phyloP scores from a whole-genome alignment of 1,284 basidiomycete genomes.

The Coniferiporia weirii region DNA sequence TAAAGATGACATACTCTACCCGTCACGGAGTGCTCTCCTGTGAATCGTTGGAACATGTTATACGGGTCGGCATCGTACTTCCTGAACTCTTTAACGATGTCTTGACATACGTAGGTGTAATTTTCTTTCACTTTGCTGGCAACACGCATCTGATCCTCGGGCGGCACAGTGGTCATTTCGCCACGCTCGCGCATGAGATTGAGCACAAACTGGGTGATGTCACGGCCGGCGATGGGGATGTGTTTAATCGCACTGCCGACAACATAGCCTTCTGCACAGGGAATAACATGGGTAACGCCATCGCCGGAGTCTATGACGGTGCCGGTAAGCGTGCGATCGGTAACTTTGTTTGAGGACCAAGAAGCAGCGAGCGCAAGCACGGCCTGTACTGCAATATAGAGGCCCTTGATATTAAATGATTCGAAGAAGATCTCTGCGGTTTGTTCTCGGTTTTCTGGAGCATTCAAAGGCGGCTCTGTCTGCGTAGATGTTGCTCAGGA shows the following conservation, averaged over 20 bases:
- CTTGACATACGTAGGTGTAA: conserved; percentile 98
- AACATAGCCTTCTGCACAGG: conserved; percentile 97
- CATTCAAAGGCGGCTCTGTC: conserved; percentile 98
- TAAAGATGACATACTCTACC: conserved; percentile 62
- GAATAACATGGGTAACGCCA: conserved; percentile 97
- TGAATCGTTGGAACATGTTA: conserved; percentile 93
- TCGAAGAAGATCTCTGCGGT: conserved; percentile 99
- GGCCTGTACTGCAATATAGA: conserved; percentile 98
- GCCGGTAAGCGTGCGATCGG: conserved; percentile 91
- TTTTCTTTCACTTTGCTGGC: conserved; percentile 98
- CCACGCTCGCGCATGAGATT: conserved; percentile 95
- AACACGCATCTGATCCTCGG: conserved; percentile 93
- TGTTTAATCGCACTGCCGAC: conserved; percentile 99
- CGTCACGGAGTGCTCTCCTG: conserved; percentile 91
- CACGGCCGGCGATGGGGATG: conserved; percentile 96
- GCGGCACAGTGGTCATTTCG: conserved; percentile 85
- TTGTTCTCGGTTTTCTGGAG: conserved; percentile 98
- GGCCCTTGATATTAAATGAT: conserved; percentile 96
- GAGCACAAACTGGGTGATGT: conserved; percentile 96
- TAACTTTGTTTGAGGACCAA: conserved; percentile 92
- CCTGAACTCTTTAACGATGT: conserved; percentile 98
- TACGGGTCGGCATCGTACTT: conserved; percentile 97
- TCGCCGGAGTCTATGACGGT: conserved; percentile 99
- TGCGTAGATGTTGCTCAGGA: conserved; percentile 30
- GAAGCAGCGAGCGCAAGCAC: conserved; percentile 98